Evolutionary conservation across 352 stramenopile species (phyloP).

Genomic region (Discostella stelligera): DNA sequence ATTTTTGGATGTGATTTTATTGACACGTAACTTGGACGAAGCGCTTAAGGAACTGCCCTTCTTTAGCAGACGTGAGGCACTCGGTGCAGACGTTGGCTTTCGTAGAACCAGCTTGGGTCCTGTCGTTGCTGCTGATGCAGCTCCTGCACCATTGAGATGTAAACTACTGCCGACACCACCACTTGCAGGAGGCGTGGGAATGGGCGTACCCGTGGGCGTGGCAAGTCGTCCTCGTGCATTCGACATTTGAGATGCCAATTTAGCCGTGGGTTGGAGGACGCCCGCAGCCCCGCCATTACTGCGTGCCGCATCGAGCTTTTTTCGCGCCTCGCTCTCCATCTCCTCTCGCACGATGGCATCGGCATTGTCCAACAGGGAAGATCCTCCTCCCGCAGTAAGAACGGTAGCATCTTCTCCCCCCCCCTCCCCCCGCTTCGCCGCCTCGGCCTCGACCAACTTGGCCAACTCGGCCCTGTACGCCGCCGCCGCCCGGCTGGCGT

Average conservation of each 20-base stretch:
- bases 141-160: neutral
- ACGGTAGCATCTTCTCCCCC: neutral
- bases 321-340: constrained; percentile 41
- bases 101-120: constrained; percentile 52
- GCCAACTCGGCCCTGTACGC: constrained; percentile 69
- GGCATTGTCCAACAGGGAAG: constrained; percentile 60
- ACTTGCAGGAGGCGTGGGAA: constrained; percentile 48
- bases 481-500: constrained; percentile 68
- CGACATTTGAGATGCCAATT: constrained; percentile 61
- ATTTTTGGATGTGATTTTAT: constrained; percentile 53
- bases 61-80: constrained; percentile 58
- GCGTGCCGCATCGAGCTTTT: constrained; percentile 50
- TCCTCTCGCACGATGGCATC: constrained; percentile 45
- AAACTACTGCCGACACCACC: constrained; percentile 21
- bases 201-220: constrained; percentile 37
- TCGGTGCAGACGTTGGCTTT: constrained; percentile 54
- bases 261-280: constrained; percentile 53
- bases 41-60: constrained; percentile 51
- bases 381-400: neutral
- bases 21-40: constrained; percentile 59
- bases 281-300: constrained; percentile 27
- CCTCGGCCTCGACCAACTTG: constrained; percentile 67
- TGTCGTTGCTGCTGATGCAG: neutral
- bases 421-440: constrained; percentile 51
- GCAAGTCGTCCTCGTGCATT: constrained; percentile 56